Base-by-base conservation (phyloP, 2,329 filamentous ascomycete genomes). In the Mariannaea elegans region DNA sequence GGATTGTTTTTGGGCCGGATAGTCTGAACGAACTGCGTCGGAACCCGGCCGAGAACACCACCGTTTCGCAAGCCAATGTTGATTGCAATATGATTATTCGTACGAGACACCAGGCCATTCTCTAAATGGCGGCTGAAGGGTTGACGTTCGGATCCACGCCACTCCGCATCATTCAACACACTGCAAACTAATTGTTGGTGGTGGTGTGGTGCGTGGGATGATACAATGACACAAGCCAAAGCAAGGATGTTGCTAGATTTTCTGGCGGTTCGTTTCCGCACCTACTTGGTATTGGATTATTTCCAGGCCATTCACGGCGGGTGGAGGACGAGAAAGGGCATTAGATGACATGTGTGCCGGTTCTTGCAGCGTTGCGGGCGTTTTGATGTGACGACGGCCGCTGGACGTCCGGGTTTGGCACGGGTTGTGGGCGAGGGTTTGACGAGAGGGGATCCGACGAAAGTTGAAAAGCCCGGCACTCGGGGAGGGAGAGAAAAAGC, bases 281-380 rank as follows among this genome's bases (percentile, higher is more conserved):
- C 54, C 46, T 48, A 42, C 56, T 36, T 46, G 39, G n/a, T 34
- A 12, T 49, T 23, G 34, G 34, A 42, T 23, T 29, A 58, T 46
- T 23, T 16, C 4, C 16, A 16, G 49, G 18, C 18, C 24, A n/a
- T 6, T 44, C 27, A 12, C 38, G 23, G 49, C 38, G 29, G 38
- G 38, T 18, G 18, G 38, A 24, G 39, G 41, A 41, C 24, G 27
- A 46, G 44, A 49, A 13, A n/a, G 47, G 41, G 41, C 23, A 52
- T 52, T 49, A 19, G 54, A 48, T 42, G 55, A 59, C 55, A 39
- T 58, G 48, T 58, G 49, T 39, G 39, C n/a, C 39, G 46, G 46
- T 36, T 31, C 50, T 50, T 56, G 60, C 60, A 62, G 41, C 60
- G 42, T 29, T 56, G 60, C 60, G 60, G 60, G 60, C 60, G 60